Evolutionary conservation across 23 red algal genomes (phyloP), one percentile per base, ranked within the genome.

Genomic region (Agarophyton chilense): DNA sequence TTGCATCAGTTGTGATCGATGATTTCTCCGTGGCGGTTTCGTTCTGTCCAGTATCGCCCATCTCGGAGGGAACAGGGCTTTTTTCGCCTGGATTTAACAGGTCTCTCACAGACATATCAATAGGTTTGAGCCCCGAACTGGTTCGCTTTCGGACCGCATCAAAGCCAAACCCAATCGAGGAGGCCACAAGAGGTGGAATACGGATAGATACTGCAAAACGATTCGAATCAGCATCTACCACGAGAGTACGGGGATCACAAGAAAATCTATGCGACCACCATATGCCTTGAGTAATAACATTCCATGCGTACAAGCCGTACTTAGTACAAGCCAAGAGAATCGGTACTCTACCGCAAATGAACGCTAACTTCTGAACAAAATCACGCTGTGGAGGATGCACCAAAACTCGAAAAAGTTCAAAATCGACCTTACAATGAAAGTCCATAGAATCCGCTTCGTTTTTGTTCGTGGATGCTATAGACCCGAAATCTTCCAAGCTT

Each of bases 211-310:
- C 42, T 9, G 80, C 91, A 28, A 94, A 87, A 18, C 35, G 51
- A 25, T 65, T 67, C 1, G 80, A 72, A 26, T 36, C 17, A 26
- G 60, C 70, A 51, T 94, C 81, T 17, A 71, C 81, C 16, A 66
- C 72, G 10, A 94, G 19, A 25, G 28, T 67, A 1, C 72, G 31
- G 10, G 79, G 66, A 28, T 79, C 56, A 45, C 64, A 71, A 50
- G n/a, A 29, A 63, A 94, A 61, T 36, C 91, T 58, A 40, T 67
- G 33, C 32, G 91, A 94, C 91, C 91, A 94, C 81, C 80, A 94
- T 58, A 94, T 67, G 17, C 79, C 60, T 29, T 79, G 81, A 2
- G 91, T 79, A 42, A 94, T 43, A 2, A 71, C 71, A 79, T 86
- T 81, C 91, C 91, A 94, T 29, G 83, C 91, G 42, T 94, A 94